Evolutionary conservation across 208 protist species (phyloP).

Genomic region (Trypanosoma conorhini): DNA sequence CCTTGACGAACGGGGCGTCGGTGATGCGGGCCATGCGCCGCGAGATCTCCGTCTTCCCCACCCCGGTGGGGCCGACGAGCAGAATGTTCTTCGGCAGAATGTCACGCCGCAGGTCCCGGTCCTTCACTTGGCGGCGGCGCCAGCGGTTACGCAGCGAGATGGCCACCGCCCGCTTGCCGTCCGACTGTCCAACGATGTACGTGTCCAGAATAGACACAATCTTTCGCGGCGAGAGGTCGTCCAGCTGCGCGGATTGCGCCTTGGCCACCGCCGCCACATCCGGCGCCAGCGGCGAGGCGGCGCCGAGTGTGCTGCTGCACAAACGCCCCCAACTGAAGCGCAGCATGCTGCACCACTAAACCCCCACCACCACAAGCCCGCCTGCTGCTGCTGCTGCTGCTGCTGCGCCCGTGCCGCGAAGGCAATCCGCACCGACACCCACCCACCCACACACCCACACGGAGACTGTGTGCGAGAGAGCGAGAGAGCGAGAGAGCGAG

Average conservation of each 20-base stretch:
- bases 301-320: conserved; percentile 39
- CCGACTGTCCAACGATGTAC: conserved; percentile 96
- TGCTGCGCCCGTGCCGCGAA: background rate
- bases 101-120: conserved; percentile 74
- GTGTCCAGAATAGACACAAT: conserved; percentile 94
- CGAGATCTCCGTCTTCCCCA: conserved; percentile 96
- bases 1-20: conserved; percentile 97
- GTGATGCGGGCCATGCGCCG: conserved; percentile 96
- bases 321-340: conserved; percentile 45
- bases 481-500: too few relatives aligned
- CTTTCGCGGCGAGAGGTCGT: conserved; percentile 85
- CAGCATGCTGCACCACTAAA: conserved; percentile 42
- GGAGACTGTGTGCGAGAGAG: too few relatives aligned
- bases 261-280: conserved; percentile 61
- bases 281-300: conserved; percentile 49
- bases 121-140: conserved; percentile 83
- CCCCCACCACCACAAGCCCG: too few relatives aligned
- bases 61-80: conserved; percentile 92
- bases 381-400: background rate
- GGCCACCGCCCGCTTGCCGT: conserved; percentile 96
- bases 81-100: conserved; percentile 95
- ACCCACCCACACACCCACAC: too few relatives aligned
- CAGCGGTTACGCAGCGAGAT: conserved; percentile 97
- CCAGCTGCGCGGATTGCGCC: conserved; percentile 56
- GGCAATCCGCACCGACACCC: too few relatives aligned